phyloP scores from a whole-genome alignment of 345 rosid genomes.

The Angophora floribunda region DNA sequence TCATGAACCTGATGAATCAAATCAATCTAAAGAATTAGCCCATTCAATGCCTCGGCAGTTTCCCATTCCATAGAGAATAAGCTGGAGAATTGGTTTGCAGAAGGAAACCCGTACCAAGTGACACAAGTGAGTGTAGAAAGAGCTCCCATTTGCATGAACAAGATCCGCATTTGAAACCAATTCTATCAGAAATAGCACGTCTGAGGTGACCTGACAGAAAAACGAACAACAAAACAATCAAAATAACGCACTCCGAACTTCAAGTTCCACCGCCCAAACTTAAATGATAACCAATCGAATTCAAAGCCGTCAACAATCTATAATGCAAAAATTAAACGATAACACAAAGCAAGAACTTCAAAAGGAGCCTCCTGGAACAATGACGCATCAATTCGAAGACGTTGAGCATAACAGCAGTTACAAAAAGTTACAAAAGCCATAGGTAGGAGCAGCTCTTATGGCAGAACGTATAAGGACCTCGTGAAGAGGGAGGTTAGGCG shows the following conservation, averaged over 20 bases:
- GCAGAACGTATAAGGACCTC: constrained; percentile 28
- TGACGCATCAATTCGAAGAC: background rate
- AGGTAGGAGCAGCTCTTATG: background rate
- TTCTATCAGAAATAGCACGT: constrained; percentile 63
- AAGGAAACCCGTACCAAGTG: constrained; percentile 39
- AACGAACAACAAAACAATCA: background rate
- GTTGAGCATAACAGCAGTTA: background rate
- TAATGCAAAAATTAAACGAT: background rate
- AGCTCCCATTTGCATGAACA: constrained; percentile 8
- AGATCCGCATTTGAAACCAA: constrained; percentile 36
- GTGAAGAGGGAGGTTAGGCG: constrained; percentile 57
- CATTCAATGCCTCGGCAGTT: background rate
- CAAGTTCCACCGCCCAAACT: background rate
- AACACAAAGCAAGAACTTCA: background rate
- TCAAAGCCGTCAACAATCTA: background rate
- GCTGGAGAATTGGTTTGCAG: background rate
- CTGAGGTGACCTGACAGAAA: constrained; percentile 41
- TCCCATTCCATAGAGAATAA: background rate
- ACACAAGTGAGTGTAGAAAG: constrained; percentile 29
- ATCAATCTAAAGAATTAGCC: background rate
- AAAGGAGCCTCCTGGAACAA: background rate
- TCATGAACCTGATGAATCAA: constrained; percentile 40
- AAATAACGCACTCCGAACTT: background rate
- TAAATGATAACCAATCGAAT: background rate
- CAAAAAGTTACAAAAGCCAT: background rate